Evolutionary conservation across 352 stramenopile genomes (phyloP).

Genomic region (Ophiocytium majus): DNA sequence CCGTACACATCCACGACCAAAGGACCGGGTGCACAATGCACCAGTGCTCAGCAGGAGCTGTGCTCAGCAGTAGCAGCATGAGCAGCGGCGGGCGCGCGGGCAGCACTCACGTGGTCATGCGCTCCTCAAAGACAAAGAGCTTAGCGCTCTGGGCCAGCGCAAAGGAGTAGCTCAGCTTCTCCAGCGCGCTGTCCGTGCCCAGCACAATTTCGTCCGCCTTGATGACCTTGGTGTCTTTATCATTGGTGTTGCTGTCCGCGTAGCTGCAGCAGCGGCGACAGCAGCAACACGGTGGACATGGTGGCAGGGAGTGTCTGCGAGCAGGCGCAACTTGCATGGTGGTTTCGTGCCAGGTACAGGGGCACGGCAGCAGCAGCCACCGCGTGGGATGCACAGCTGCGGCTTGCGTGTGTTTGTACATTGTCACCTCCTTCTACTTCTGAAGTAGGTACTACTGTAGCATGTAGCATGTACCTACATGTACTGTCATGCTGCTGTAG

Average conservation of each 20-base stretch:
- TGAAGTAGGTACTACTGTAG: no score
- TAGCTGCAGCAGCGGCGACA: no score
- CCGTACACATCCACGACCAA: no score
- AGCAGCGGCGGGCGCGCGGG: no score
- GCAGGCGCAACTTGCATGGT: not conserved
- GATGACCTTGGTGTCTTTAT: constrained; percentile 13
- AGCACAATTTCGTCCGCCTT: constrained; percentile 44
- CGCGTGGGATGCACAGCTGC: not conserved
- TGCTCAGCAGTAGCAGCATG: no score
- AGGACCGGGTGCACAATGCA: no score
- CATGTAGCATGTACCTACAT: no score
- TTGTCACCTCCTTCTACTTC: not conserved
- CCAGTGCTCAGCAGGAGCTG: no score
- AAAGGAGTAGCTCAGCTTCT: constrained; percentile 85
- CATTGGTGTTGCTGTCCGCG: no score
- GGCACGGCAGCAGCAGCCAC: not conserved
- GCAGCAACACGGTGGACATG: not conserved
- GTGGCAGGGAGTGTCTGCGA: not conserved
- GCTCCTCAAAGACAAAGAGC: constrained; percentile 83
- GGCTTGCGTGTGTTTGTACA: not conserved
- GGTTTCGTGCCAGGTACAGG: not conserved
- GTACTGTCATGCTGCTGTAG: no score
- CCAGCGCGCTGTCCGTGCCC: constrained; percentile 63
- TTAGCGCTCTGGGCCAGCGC: constrained; percentile 86
- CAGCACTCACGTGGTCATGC: constrained; percentile 34